Base-by-base conservation (phyloP, 2,329 filamentous ascomycete species). In the Arthrobotrys megalospora region DNA sequence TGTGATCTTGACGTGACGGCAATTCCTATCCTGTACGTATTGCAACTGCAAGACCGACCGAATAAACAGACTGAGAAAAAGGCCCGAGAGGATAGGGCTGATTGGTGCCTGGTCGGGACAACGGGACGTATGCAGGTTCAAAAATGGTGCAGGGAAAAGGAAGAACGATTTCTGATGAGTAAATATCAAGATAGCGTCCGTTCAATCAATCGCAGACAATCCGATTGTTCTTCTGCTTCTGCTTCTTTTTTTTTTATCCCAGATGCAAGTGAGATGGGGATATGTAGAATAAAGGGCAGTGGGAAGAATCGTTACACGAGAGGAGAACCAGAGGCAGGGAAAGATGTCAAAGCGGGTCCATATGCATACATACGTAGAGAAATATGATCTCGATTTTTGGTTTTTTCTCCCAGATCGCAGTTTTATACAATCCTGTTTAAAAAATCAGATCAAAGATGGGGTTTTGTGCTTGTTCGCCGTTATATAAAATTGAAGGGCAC, bases 91-190 rank as follows among this genome's bases (percentile, higher is more conserved):
- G n/a, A 60, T 73, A 73, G 69, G 69, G 69, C 69, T 73, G 68
- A 58, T 41, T 55, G 47, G 55, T 41, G 32, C 52, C 53, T 62
- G 53, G 43, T 41, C 67, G 67, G 67, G 43, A 64, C 45, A 50
- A 64, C 69, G 69, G 69, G 60, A 73, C 28, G 24, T 41, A 73
- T 73, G 60, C 69, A 73, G 69, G 69, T 73, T 73, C 69, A 45
- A 41, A 38, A 52, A 21, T 45, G 41, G 48, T 71, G 58, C 58
- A 72, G 68, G 58, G 28, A 19, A 60, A 36, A 60, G 24, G 2
- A 60, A 60, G 53, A 21, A 43, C 16, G 38, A 47, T 63, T 19
- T 10, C 21, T 73, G 69, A 66, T 73, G 69, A 73, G 69, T 73
- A 72, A 72, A 63, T 60, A 58, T 68, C 64, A 38, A 60, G 16